Percentiles rank a stretch among this genome's conserved stretches.
These are phyloP conservation scores for Aspergillus sp. DNA, from an alignment of 2,329 filamentous ascomycete species.

Conservation along the genomic window DNA sequence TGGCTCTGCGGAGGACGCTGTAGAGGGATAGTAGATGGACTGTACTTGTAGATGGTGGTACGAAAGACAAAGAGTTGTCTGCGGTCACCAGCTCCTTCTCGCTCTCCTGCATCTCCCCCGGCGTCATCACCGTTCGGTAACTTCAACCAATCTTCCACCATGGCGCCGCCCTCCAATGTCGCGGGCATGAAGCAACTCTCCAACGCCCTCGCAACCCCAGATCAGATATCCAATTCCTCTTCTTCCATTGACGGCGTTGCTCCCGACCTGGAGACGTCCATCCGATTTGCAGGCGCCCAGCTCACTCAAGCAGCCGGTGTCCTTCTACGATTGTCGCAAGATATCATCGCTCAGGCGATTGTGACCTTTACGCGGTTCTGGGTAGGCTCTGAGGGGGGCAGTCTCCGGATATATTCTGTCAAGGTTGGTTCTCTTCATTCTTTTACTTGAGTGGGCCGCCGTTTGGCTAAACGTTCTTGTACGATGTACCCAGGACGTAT, in stretches of 20 bases:
- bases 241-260: slow-evolving; percentile 38
- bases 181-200: slow-evolving; percentile 30
- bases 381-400: slow-evolving; percentile 46
- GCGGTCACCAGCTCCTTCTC: neutral
- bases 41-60: neutral
- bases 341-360: slow-evolving; percentile 76
- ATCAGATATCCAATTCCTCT: slow-evolving; percentile 38
- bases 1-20: too few relatives aligned
- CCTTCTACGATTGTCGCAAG: slow-evolving; percentile 74
- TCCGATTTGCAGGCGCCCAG: slow-evolving; percentile 37
- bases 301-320: slow-evolving; percentile 48
- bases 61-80: neutral
- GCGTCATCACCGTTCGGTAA: neutral
- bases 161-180: slow-evolving; percentile 17
- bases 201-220: slow-evolving; percentile 39
- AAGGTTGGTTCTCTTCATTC: slow-evolving; percentile 28
- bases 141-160: slow-evolving; percentile 7
- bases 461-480: neutral
- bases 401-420: slow-evolving; percentile 34
- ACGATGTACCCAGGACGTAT: slow-evolving; percentile 55
- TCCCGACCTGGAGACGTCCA: slow-evolving; percentile 34
- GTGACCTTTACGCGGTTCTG: slow-evolving; percentile 76
- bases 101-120: neutral
- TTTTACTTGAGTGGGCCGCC: neutral
- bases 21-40: too few relatives aligned